phyloP scores from a whole-genome alignment of 2,329 filamentous ascomycete species.

The Ophiostoma montium region DNA sequence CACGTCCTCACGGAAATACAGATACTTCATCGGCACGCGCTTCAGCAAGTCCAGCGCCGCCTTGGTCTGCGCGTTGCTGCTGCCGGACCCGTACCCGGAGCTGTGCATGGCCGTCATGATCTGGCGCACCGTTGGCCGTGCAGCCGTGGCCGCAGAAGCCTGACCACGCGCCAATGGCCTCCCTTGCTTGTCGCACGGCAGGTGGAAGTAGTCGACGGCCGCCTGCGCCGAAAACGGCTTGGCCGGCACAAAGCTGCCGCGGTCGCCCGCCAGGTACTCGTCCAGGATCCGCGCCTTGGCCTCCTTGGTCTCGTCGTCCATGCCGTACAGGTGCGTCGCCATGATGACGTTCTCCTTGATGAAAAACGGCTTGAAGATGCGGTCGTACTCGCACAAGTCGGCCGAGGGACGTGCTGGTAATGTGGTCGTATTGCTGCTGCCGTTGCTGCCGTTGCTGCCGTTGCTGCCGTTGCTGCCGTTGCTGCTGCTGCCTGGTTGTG shows the following conservation, averaged over 20 bases:
- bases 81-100: conserved; percentile 20
- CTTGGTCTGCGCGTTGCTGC: conserved; percentile 21
- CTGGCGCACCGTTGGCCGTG: conserved; percentile 37
- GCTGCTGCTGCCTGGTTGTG: conserved; percentile 16
- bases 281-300: conserved; percentile 38
- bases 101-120: conserved; percentile 34
- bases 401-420: conserved; percentile 6
- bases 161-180: conserved; percentile 15
- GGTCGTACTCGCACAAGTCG: conserved; percentile 43
- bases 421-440: not conserved
- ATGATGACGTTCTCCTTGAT: conserved; percentile 59
- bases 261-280: conserved; percentile 33
- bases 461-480: not conserved
- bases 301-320: conserved; percentile 43
- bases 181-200: conserved; percentile 18
- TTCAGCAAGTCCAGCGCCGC: conserved; percentile 29
- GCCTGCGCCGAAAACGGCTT: conserved; percentile 25
- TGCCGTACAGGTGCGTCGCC: conserved; percentile 42
- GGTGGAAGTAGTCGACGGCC: conserved; percentile 30
- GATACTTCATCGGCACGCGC: conserved; percentile 46
- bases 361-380: conserved; percentile 69
- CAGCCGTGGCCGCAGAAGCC: not conserved
- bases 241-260: conserved; percentile 26
- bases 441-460: not conserved
- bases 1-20: conserved; percentile 50